Evolutionary conservation across 306 rosid genomes (phyloP).

Genomic region (Biancaea sappan): DNA sequence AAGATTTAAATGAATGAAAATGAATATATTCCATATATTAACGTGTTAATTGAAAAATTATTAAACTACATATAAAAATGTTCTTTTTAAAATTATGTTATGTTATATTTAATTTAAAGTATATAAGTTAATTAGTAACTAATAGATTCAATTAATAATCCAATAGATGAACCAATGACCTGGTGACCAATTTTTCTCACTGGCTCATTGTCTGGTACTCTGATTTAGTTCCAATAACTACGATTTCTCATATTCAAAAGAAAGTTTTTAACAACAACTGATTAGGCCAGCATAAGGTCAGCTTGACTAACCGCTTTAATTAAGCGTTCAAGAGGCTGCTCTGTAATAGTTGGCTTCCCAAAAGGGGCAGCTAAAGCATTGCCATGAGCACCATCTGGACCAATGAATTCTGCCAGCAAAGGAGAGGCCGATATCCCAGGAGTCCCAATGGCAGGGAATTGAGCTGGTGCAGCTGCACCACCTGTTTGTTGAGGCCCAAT

Average conservation of each 20-base stretch:
- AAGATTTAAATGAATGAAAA: neutral
- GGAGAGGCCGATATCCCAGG: conserved; percentile 99
- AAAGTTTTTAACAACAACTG: conserved; percentile 1
- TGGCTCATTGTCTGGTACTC: neutral
- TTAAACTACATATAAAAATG: neutral
- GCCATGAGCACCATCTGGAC: conserved; percentile 75
- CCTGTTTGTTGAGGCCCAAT: conserved; percentile 72
- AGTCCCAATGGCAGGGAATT: conserved; percentile 93
- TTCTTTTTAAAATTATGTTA: neutral
- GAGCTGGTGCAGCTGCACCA: conserved; percentile 61
- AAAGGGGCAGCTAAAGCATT: conserved; percentile 62
- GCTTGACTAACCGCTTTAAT: conserved; percentile 75
- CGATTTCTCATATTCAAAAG: neutral
- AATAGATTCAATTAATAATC: neutral
- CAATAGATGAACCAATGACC: neutral
- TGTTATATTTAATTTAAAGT: neutral
- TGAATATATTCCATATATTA: neutral
- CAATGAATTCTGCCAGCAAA: conserved; percentile 83
- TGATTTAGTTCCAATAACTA: neutral
- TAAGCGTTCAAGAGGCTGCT: conserved; percentile 91
- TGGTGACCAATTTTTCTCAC: neutral
- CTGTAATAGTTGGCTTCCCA: conserved; percentile 76
- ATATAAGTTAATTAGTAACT: neutral
- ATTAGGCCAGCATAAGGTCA: conserved; percentile 28
- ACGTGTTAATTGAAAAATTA: neutral